Evolutionary conservation across 495 filamentous ascomycete species (phyloP), one percentile per base, ranked within the genome.

Genomic region (Talaromyces thailandensis): DNA sequence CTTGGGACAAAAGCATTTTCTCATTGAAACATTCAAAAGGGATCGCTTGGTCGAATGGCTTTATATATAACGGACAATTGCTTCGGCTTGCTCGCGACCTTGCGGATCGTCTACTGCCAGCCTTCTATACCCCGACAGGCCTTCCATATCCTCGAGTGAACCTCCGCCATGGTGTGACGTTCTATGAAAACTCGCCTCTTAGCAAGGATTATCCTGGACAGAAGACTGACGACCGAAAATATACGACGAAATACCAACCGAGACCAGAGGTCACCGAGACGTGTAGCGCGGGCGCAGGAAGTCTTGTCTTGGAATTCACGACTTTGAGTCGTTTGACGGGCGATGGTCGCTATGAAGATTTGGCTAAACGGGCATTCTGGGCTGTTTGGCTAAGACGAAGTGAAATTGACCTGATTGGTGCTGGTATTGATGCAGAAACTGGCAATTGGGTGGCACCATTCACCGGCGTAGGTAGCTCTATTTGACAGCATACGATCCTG

Each of bases 81-180:
- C 77, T 98, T 16, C 83, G 91, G 18, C 80, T 98, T 62, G 92
- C 94, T 0, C 79, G 86, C 6, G 93, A 98, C 70, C 79, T 98
- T 23, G 93, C 82, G 2, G 81, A 87, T 61, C 86, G 94, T 51
- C 76, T 98, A 3, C 80, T 98, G 3, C 94, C 94, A 0, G 93
- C 94, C 11, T 96, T 98, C 69, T 88, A 91, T 63, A 88, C 92
- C 0, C 81, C 86, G 51, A 97, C 95, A 0, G 94, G 94, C 6
- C 80, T 98, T 63, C 94, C 94, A 11, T 98, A 98, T 69, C 94
- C 94, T 3, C 82, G 94, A 23, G 93, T 98, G 45, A 98, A 98
- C 70, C 82, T 98, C 21, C 88, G 93, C 4, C 80, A 94, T 67
- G 95, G 94, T 8, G 88, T 97, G 56, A 92, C 91, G 0, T 97